Evolutionary conservation across 2,329 filamentous ascomycete genomes (phyloP).

Genomic region (Didymella pomorum): DNA sequence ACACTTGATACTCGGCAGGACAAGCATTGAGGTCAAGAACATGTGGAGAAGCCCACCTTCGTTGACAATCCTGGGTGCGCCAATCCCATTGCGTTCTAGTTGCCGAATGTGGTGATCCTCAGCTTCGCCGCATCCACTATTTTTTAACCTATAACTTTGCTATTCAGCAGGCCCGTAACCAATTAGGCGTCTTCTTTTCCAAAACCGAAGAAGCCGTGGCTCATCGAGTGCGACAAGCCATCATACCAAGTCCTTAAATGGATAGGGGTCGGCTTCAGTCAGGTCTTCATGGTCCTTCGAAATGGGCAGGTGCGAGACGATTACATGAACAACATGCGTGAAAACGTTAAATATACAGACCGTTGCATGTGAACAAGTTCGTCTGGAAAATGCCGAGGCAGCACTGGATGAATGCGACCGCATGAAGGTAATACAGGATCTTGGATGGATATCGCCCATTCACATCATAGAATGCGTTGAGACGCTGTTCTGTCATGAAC

Average conservation of each 20-base stretch:
- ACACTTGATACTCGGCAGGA: not conserved
- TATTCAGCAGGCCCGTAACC: not conserved
- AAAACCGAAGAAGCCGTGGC: not conserved
- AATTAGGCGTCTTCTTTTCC: too few relatives aligned
- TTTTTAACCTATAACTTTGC: not conserved
- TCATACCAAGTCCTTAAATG: conserved; percentile 6
- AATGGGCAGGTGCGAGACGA: not conserved
- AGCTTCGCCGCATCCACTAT: not conserved
- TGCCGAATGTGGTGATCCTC: not conserved
- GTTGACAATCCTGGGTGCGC: not conserved
- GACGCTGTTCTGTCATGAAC: too few relatives aligned
- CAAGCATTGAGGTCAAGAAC: not conserved
- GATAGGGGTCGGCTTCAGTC: conserved; percentile 4
- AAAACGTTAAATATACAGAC: not conserved
- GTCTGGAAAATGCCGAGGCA: not conserved
- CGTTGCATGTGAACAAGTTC: conserved; percentile 1
- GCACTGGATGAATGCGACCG: conserved; percentile 6
- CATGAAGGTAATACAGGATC: conserved; percentile 4
- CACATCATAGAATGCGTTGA: too few relatives aligned
- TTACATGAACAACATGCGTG: not conserved
- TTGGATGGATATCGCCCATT: too few relatives aligned
- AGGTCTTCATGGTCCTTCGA: conserved; percentile 1
- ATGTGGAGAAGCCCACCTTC: not conserved
- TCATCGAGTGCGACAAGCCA: not conserved
- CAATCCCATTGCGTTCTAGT: conserved; percentile 2